A percentile compares a stretch with the other conserved stretches of the same genome.
Evolutionary conservation across 2,329 filamentous ascomycete species (phyloP).

Genomic region (Trichoderma sp.): DNA sequence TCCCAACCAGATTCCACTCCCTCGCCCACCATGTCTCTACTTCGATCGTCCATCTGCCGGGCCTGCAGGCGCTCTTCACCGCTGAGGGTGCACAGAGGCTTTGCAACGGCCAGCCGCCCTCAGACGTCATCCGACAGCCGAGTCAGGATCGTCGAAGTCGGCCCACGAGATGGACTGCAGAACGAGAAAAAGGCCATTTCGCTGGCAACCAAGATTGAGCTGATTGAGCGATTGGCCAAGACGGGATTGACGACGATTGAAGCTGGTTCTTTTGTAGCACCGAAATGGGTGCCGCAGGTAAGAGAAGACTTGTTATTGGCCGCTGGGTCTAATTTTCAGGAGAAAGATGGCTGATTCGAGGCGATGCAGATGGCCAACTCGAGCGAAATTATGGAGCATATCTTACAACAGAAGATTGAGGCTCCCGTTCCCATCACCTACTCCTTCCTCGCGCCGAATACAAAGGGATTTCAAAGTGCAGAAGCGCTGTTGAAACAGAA

Average conservation of each 20-base stretch:
- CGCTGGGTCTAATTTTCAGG: background rate
- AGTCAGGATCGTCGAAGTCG: constrained; percentile 75
- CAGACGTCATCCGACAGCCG: constrained; percentile 39
- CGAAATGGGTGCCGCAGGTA: constrained; percentile 83
- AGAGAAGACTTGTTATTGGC: background rate
- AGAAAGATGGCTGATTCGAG: constrained; percentile 17
- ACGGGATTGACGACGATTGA: constrained; percentile 75
- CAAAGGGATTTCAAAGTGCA: constrained; percentile 67
- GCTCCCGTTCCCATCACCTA: constrained; percentile 63
- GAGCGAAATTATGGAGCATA: constrained; percentile 67
- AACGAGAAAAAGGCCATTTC: constrained; percentile 75
- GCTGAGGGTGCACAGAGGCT: constrained; percentile 33
- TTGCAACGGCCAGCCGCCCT: constrained; percentile 40
- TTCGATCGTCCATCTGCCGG: constrained; percentile 40
- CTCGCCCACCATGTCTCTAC: constrained; percentile 33
- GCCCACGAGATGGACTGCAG: constrained; percentile 81
- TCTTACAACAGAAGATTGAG: constrained; percentile 57
- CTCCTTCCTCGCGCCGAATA: constrained; percentile 78
- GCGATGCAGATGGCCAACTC: constrained; percentile 71
- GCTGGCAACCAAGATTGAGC: constrained; percentile 69
- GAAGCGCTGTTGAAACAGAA: constrained; percentile 51
- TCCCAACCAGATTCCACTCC: background rate
- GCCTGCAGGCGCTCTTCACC: constrained; percentile 38
- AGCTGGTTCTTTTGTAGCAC: constrained; percentile 77
- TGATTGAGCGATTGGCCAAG: constrained; percentile 66